These are phyloP conservation scores for Globisporangium solare DNA, from an alignment of 352 stramenopile genomes.

Conservation along the genomic window DNA sequence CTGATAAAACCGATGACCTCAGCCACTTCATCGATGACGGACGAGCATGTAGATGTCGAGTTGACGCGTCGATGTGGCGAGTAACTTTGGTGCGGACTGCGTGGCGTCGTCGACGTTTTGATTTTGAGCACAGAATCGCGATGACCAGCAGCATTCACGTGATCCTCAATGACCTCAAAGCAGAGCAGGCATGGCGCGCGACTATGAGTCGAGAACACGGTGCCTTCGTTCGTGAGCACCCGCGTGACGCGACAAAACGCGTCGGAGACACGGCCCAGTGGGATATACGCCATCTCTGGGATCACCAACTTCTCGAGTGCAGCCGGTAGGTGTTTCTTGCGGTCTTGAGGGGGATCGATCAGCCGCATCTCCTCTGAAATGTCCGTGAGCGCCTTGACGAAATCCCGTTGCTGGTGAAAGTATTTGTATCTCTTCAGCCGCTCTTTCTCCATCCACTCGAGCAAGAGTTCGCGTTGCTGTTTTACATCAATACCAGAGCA, in stretches of 20 bases:
- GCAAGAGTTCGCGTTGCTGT: constrained; percentile 42
- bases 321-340: constrained; percentile 55
- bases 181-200: constrained; percentile 66
- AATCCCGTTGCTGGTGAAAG: constrained; percentile 76
- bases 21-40: constrained; percentile 34
- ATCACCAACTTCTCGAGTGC: constrained; percentile 40
- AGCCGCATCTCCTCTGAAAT: constrained; percentile 72
- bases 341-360: constrained; percentile 54
- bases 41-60: constrained; percentile 18
- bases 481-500: constrained; percentile 10
- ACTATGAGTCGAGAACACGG: constrained; percentile 79
- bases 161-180: constrained; percentile 79
- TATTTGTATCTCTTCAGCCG: constrained; percentile 77
- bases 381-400: constrained; percentile 58
- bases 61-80: constrained; percentile 10
- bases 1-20: constrained; percentile 46
- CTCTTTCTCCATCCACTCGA: constrained; percentile 78
- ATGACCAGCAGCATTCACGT: constrained; percentile 53
- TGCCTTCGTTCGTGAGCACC: constrained; percentile 66
- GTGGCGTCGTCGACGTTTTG: constrained; percentile 9
- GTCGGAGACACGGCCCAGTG: constrained; percentile 64
- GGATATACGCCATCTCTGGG: constrained; percentile 73
- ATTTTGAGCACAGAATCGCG: constrained; percentile 12
- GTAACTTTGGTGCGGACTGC: neutral
- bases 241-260: constrained; percentile 62